Conservation (phyloP, 495 filamentous ascomycete species). For the Astrothelium subdiscretum region DNA sequence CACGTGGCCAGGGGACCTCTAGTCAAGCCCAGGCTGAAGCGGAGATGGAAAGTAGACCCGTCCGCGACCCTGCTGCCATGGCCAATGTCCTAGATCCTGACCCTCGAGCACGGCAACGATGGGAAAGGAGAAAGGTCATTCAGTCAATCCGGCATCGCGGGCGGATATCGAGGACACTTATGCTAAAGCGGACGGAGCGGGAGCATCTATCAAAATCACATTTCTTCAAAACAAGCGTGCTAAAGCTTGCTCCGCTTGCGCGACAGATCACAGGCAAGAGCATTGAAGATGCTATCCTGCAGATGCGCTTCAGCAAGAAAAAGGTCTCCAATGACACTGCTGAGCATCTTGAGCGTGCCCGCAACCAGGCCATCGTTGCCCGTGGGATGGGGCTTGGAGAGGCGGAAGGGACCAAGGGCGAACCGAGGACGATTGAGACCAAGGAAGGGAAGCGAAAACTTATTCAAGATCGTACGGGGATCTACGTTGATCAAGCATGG, state of each 20-base stretch:
- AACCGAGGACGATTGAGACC: slow-evolving; percentile 19
- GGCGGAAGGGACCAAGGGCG: background rate
- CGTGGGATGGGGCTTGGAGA: slow-evolving; percentile 74
- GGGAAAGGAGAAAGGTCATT: slow-evolving; percentile 72
- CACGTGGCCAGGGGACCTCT: slow-evolving; percentile 1
- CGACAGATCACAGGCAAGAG: slow-evolving; percentile 84
- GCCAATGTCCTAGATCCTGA: slow-evolving; percentile 54
- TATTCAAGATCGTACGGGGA: slow-evolving; percentile 55
- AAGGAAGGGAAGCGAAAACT: slow-evolving; percentile 28
- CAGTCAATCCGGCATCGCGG: slow-evolving; percentile 55
- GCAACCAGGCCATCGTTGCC: slow-evolving; percentile 62
- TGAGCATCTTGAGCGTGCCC: slow-evolving; percentile 63
- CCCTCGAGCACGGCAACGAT: slow-evolving; percentile 51
- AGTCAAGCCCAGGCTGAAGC: slow-evolving; percentile 7
- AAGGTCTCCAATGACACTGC: slow-evolving; percentile 72
- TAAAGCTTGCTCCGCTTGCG: slow-evolving; percentile 77
- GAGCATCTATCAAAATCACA: slow-evolving; percentile 50
- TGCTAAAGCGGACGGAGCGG: slow-evolving; percentile 64
- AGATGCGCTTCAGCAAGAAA: slow-evolving; percentile 95
- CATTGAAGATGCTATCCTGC: slow-evolving; percentile 79
- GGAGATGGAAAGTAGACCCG: background rate
- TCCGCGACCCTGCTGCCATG: slow-evolving; percentile 39
- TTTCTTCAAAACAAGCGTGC: slow-evolving; percentile 64
- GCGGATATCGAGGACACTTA: slow-evolving; percentile 48
- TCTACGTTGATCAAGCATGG: slow-evolving; percentile 89